These are phyloP conservation scores for Nemania diffusa DNA, from an alignment of 2,329 filamentous ascomycete genomes.

Conservation along the genomic window DNA sequence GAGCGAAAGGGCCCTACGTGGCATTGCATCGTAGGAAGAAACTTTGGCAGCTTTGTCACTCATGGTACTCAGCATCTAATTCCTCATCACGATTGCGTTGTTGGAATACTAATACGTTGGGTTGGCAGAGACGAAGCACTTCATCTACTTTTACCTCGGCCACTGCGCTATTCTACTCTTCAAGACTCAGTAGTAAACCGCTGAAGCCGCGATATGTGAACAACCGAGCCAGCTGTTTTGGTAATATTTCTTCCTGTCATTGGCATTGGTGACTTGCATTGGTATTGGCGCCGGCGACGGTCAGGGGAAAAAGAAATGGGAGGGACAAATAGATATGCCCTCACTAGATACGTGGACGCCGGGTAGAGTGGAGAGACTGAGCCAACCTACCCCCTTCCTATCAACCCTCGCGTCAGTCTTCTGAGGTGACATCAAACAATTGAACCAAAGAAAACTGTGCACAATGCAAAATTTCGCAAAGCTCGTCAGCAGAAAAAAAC, in stretches of 20 bases:
- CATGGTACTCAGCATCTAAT: slow-evolving; percentile 72
- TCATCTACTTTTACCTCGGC: slow-evolving; percentile 99
- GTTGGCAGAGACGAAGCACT: slow-evolving; percentile 91
- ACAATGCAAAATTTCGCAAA: neutral
- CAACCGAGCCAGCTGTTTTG: slow-evolving; percentile 14
- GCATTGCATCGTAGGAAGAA: slow-evolving; percentile 98
- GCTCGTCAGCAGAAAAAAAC: slow-evolving; percentile 8
- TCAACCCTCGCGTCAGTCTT: slow-evolving; percentile 12
- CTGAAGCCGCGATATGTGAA: neutral
- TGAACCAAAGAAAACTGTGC: slow-evolving; percentile 1
- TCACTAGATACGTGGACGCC: slow-evolving; percentile 14
- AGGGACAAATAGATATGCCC: slow-evolving; percentile 11
- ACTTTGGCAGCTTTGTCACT: slow-evolving; percentile 99
- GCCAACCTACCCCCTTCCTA: slow-evolving; percentile 9
- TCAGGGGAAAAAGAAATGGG: neutral
- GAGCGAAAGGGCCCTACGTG: slow-evolving; percentile 96
- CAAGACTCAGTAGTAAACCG: slow-evolving; percentile 89
- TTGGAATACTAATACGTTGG: slow-evolving; percentile 28
- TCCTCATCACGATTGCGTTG: neutral
- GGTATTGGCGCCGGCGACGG: slow-evolving; percentile 19
- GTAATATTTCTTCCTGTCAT: slow-evolving; percentile 4
- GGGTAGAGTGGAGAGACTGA: slow-evolving; percentile 8
- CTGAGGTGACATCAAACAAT: slow-evolving; percentile 5
- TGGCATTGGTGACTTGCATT: slow-evolving; percentile 4
- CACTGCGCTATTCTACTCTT: slow-evolving; percentile 98